Base-by-base conservation (phyloP, 805 yeast species). In the Metschnikowia amazonensis region DNA sequence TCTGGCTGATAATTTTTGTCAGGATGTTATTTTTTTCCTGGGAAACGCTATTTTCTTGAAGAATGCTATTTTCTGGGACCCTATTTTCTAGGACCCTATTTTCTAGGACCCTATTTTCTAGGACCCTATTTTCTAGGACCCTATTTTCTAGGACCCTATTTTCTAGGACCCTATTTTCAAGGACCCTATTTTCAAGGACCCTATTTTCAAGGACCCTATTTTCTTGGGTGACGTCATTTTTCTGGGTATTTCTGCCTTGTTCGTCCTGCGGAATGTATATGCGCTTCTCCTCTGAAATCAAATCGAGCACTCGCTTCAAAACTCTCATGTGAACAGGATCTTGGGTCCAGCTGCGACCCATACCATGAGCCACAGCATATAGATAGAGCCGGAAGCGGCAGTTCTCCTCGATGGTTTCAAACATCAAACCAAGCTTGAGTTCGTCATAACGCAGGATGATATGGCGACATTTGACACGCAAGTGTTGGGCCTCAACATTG, bases 341-440 rank as follows among this genome's bases (percentile, higher is more conserved):
- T n/a, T 17, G 5, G 14, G 48, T 39, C 51, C 51, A 48, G 23
- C 27, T 27, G 13, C 18, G 30, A 2, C 35, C 34, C 2, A 45
- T 46, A 13, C 49, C 47, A 33, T 32, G 41, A 5, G 43, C 42
- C 8, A 50, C 38, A 9, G 56, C 55, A 28, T 49, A 40, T 6
- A 53, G 46, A 43, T 38, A 45, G 18, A 53, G 44, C 7, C 58
- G 48, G 42, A 53, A 53, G 25, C 42, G 44, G 37, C 47, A 46
- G 35, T 53, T 52, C 13, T 38, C 45, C 23, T 44, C 50, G 2
- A 13, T 17, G 9, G 31, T 29, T 34, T 21, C 43, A 35, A 53
- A 52, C 29, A 52, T 17, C 16, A 40, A 36, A 25, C 43, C 49
- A n/a, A 53, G 44, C 4, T 28, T 14, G 14, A 45, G 41, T 34